These are phyloP conservation scores for Paracamarosporium sp. DNA, from an alignment of 2,329 filamentous ascomycete species.

Conservation along the genomic window DNA sequence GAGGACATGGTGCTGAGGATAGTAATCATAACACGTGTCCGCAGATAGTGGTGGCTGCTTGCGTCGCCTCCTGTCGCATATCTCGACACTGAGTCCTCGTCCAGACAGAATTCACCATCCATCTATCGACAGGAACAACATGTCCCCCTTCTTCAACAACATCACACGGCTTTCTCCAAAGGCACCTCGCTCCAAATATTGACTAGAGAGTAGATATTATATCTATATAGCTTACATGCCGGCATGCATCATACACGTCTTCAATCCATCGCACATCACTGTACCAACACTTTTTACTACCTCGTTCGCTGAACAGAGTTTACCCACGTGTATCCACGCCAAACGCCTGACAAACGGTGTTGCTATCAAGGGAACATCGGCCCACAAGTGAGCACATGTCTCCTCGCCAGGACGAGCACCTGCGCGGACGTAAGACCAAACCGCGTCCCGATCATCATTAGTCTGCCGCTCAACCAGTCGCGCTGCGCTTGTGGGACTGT, in stretches of 20 bases:
- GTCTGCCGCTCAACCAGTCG: slow-evolving; percentile 44
- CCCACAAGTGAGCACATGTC: slow-evolving; percentile 45
- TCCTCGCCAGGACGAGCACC: slow-evolving; percentile 41
- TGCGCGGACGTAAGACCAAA: slow-evolving; percentile 47
- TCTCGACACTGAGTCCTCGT: too few relatives aligned
- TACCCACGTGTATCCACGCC: too few relatives aligned
- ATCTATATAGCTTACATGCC: background rate
- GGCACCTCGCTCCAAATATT: background rate
- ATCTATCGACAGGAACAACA: too few relatives aligned
- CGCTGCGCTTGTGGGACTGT: slow-evolving; percentile 43
- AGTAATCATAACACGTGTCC: too few relatives aligned
- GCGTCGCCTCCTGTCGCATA: too few relatives aligned
- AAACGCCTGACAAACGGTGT: background rate
- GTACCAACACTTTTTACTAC: background rate
- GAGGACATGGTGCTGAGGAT: too few relatives aligned
- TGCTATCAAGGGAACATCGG: slow-evolving; percentile 39
- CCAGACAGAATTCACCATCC: too few relatives aligned
- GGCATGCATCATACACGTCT: background rate
- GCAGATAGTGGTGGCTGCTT: too few relatives aligned
- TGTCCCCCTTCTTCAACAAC: too few relatives aligned
- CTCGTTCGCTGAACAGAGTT: background rate
- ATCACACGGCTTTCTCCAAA: too few relatives aligned
- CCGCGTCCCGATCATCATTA: slow-evolving; percentile 43
- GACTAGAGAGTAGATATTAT: background rate
- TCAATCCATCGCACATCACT: background rate